phyloP scores from a whole-genome alignment of 768 basidiomycete species.

The Sarcodon aspratus region DNA sequence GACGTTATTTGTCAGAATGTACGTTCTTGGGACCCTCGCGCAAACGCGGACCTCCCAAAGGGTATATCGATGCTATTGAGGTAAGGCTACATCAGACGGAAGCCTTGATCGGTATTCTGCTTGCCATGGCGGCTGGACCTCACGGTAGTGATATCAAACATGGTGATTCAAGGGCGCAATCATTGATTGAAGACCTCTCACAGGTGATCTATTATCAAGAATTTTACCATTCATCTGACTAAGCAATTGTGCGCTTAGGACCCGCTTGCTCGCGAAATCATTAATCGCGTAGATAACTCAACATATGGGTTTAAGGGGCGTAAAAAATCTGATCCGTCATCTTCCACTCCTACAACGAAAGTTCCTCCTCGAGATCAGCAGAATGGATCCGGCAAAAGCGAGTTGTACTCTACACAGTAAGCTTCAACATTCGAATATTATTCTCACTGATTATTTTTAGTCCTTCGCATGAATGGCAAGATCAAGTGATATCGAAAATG shows the following conservation, averaged over 20 bases:
- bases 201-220: constrained; percentile 14
- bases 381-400: not conserved
- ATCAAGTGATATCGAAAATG: constrained; percentile 31
- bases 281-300: constrained; percentile 70
- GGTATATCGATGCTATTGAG: constrained; percentile 93
- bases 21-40: constrained; percentile 72
- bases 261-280: constrained; percentile 68
- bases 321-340: constrained; percentile 14
- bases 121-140: constrained; percentile 25
- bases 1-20: constrained; percentile 34
- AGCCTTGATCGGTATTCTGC: constrained; percentile 74
- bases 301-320: constrained; percentile 71
- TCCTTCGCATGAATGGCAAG: constrained; percentile 81
- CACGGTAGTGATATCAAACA: not conserved
- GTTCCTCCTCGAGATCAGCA: not conserved
- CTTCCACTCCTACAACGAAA: not conserved
- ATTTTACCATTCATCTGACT: not conserved
- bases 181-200: constrained; percentile 26
- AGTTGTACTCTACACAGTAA: constrained; percentile 47
- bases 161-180: constrained; percentile 20
- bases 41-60: constrained; percentile 83
- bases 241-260: constrained; percentile 32
- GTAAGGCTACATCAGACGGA: constrained; percentile 86
- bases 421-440: constrained; percentile 12
- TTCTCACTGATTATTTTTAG: constrained; percentile 22